Evolutionary conservation across 306 rosid genomes (phyloP).

Genomic region (Rosa lucieae): DNA sequence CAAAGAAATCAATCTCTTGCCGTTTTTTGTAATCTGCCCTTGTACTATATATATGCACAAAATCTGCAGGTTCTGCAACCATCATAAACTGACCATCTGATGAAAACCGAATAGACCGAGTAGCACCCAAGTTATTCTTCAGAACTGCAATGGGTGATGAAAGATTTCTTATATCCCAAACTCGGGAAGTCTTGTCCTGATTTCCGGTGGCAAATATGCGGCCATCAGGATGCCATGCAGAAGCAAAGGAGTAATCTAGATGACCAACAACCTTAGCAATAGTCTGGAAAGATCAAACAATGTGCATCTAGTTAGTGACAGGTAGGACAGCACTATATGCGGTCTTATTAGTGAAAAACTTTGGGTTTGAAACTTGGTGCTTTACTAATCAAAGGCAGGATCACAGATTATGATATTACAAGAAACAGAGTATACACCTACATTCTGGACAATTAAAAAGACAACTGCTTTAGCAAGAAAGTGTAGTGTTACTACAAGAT

Average conservation of each 20-base stretch:
- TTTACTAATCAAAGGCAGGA: neutral
- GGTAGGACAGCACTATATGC: neutral
- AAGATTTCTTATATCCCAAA: conserved; percentile 67
- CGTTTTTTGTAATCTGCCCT: conserved; percentile 50
- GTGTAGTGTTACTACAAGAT: neutral
- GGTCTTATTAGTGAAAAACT: neutral
- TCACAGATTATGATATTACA: neutral
- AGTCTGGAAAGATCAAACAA: conserved; percentile 43
- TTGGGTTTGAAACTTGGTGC: neutral
- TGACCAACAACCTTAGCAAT: conserved; percentile 65
- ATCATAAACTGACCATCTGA: conserved; percentile 73
- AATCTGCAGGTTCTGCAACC: conserved; percentile 84
- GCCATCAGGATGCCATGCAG: conserved; percentile 93
- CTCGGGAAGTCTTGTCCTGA: conserved; percentile 86
- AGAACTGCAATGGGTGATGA: conserved; percentile 57
- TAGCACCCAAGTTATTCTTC: conserved; percentile 73
- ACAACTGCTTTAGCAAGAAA: neutral
- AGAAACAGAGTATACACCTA: neutral
- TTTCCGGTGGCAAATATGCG: conserved; percentile 70
- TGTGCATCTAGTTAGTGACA: conserved; percentile 5
- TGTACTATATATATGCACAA: conserved; percentile 75
- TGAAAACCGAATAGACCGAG: conserved; percentile 76
- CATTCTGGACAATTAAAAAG: neutral
- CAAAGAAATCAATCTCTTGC: conserved; percentile 87
- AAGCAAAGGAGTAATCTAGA: conserved; percentile 79